Conservation (phyloP, 2,329 filamentous ascomycete genomes). For the Zymoseptoria pseudotritici region DNA sequence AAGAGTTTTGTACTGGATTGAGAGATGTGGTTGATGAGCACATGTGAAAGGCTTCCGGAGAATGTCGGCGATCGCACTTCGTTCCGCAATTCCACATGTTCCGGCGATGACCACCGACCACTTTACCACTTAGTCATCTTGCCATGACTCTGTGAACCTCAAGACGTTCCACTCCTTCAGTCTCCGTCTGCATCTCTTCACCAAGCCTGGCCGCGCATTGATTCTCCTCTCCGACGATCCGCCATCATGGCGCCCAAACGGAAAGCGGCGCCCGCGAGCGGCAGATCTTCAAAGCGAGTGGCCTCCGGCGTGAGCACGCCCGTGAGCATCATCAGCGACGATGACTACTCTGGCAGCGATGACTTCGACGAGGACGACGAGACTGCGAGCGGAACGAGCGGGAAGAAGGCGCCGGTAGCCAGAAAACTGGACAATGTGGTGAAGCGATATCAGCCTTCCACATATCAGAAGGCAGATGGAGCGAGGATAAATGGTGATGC, state of each 20-base stretch:
- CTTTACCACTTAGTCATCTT: not conserved
- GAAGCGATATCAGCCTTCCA: slow-evolving; percentile 47
- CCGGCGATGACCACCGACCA: not conserved
- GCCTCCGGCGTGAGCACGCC: slow-evolving; percentile 36
- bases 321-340: slow-evolving; percentile 45
- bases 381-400: slow-evolving; percentile 22
- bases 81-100: not conserved
- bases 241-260: slow-evolving; percentile 31
- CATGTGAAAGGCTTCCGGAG: not conserved
- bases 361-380: slow-evolving; percentile 23
- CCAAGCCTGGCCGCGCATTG: not conserved
- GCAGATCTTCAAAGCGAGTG: slow-evolving; percentile 30
- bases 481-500: slow-evolving; percentile 38
- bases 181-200: not conserved
- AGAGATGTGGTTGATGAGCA: not conserved
- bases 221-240: not conserved
- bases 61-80: not conserved
- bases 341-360: slow-evolving; percentile 47
- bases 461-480: slow-evolving; percentile 38
- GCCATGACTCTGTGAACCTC: not conserved
- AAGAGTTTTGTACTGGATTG: not conserved
- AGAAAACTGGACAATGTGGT: slow-evolving; percentile 31
- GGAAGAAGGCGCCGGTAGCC: slow-evolving; percentile 1
- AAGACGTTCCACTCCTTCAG: not conserved
- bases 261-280: slow-evolving; percentile 30